Conservation (phyloP, 306 rosid species). For the Corylus heterophylla region DNA sequence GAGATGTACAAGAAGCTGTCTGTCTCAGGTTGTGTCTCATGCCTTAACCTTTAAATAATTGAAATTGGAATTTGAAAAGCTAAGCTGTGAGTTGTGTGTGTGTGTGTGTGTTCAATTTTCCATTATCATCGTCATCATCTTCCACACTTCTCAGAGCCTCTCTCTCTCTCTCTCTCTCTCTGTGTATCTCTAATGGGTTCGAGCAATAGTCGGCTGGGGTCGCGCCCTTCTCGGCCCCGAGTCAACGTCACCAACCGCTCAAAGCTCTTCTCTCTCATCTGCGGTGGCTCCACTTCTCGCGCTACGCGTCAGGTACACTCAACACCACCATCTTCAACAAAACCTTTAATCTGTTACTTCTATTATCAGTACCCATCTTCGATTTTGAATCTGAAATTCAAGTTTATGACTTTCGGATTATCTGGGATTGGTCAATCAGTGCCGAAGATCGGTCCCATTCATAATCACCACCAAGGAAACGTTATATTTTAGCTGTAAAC, state of each 20-base stretch:
- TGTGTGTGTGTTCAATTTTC: slow-evolving; percentile 46
- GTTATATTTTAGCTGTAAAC: slow-evolving; percentile 8
- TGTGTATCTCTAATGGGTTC: slow-evolving; percentile 63
- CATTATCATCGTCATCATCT: slow-evolving; percentile 4
- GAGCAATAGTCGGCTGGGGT: slow-evolving; percentile 54
- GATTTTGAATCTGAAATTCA: slow-evolving; percentile 23
- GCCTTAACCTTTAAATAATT: slow-evolving; percentile 9
- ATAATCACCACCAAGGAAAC: neutral
- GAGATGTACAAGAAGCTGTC: neutral
- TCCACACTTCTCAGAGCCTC: neutral
- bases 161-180: slow-evolving; percentile 11
- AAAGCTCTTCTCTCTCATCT: slow-evolving; percentile 60
- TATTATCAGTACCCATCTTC: slow-evolving; percentile 21
- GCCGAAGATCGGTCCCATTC: slow-evolving; percentile 16
- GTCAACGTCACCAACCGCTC: slow-evolving; percentile 58
- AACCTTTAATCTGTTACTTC: neutral
- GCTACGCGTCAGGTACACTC: slow-evolving; percentile 55
- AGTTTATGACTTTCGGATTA: slow-evolving; percentile 17
- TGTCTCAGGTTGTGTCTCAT: neutral
- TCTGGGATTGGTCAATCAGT: slow-evolving; percentile 30
- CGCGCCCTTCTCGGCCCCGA: slow-evolving; percentile 59
- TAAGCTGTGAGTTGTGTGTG: slow-evolving; percentile 7
- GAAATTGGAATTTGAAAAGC: slow-evolving; percentile 22
- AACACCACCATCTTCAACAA: neutral
- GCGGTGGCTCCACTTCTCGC: slow-evolving; percentile 74